Base-by-base conservation (phyloP, 225 moss, liverwort and hornwort genomes). In the Anthoceros angustus region DNA sequence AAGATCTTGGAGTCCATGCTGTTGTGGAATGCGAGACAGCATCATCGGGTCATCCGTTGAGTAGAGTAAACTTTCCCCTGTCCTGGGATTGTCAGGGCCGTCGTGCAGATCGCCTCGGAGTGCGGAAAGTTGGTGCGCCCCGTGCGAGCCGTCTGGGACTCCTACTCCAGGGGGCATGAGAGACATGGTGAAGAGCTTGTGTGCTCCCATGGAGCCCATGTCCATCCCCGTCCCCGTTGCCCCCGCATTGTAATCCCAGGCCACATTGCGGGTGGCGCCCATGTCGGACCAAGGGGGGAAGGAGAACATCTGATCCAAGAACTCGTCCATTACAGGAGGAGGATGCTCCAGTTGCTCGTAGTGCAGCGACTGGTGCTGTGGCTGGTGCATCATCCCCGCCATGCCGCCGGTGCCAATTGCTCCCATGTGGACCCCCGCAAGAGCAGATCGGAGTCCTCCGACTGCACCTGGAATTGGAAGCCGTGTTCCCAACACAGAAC, bases 51-150 rank as follows among this genome's bases (percentile, higher is more conserved):
- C 66, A 12, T 66, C 66, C 39, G 66, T 8, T 16, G 66, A 66
- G 66, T 42, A 66, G 66, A 41, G 66, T 21, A 66, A 12, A 21
- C 10, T 66, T 9, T 66, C 66, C 39, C 62, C 62, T 12, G 5
- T 12, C 21, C 63, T 39, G 21, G 41, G n/a, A 55, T 15, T 20
- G 55, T 55, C 55, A 7, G 55, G 14, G 7, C 6, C 55, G 8
- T 55, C 55, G 10, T 55, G 55, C 55, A 55, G 32, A 32, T 32
- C 32, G 4, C 32, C 32, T 32, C 32, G 32, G 32, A 32, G 32
- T 32, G 32, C 32, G 32, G 32, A 32, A 32, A 32, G 32, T 32
- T 55, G 55, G n/a, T 23, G 55, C 12, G 7, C 55, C n/a, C 7
- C 55, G 55, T 18, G 14, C 16, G 55, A 55, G 55, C 16, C 16